These are phyloP conservation scores for Leccinellum luteum DNA, from an alignment of 768 basidiomycete genomes.

Conservation along the genomic window DNA sequence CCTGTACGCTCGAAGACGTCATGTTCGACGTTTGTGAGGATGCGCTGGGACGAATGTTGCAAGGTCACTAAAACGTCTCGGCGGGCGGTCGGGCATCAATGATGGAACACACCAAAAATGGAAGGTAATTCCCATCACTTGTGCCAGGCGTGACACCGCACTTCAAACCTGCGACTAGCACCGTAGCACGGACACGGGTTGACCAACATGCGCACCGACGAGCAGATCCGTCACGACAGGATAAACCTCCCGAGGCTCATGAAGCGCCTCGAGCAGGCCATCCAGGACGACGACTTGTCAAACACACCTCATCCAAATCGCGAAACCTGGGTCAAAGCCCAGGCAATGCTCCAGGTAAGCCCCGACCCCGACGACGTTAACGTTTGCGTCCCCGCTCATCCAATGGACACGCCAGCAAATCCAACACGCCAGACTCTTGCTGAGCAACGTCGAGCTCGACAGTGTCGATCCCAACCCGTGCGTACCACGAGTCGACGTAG, in stretches of 20 bases:
- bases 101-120: constrained; percentile 9
- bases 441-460: constrained; percentile 57
- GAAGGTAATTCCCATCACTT: constrained; percentile 26
- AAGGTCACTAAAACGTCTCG: background rate
- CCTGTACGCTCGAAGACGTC: constrained; percentile 19
- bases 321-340: constrained; percentile 53
- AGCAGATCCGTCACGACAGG: constrained; percentile 50
- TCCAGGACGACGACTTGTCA: constrained; percentile 37
- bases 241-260: constrained; percentile 67
- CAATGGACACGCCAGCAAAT: constrained; percentile 36
- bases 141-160: too few relatives aligned
- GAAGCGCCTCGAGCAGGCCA: constrained; percentile 55
- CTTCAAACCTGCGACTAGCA: too few relatives aligned
- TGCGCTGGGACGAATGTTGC: background rate
- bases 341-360: constrained; percentile 55
- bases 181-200: too few relatives aligned
- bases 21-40: constrained; percentile 6
- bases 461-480: constrained; percentile 44
- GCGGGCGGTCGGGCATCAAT: constrained; percentile 19
- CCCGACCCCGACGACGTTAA: background rate
- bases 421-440: constrained; percentile 53
- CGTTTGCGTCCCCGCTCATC: background rate
- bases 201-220: constrained; percentile 32
- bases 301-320: constrained; percentile 23
- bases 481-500: constrained; percentile 19